Conservation (phyloP, 2,329 filamentous ascomycete species). For the Pseudogymnoascus sp. region DNA sequence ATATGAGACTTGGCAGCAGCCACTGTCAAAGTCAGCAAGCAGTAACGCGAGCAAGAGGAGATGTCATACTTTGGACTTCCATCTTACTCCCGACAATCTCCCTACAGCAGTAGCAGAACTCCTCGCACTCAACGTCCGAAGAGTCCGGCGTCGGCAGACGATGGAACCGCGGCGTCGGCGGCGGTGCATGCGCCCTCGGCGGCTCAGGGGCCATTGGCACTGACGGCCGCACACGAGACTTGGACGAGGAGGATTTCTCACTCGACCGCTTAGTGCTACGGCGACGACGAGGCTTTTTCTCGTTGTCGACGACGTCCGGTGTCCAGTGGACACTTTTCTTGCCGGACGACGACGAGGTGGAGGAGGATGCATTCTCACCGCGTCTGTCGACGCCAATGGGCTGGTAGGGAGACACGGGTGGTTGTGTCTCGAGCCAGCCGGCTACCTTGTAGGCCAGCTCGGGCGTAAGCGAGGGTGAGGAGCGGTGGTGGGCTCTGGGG, state of each 20-base stretch:
- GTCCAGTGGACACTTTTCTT: conserved; percentile 20
- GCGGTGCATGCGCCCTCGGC: conserved; percentile 14
- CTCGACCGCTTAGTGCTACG: background rate
- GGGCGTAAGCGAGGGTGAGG: background rate
- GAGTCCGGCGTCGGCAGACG: conserved; percentile 23
- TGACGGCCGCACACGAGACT: background rate
- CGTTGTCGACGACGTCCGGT: conserved; percentile 15
- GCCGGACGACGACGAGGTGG: background rate
- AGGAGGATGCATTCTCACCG: background rate
- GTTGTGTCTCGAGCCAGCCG: conserved; percentile 3
- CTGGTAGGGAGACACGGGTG: conserved; percentile 3
- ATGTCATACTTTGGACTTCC: conserved; percentile 1
- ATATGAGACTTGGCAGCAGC: conserved; percentile 19
- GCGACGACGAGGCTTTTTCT: conserved; percentile 8
- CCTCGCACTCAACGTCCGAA: conserved; percentile 13
- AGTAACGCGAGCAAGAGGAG: background rate
- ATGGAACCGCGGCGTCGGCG: conserved; percentile 20
- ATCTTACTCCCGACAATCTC: background rate
- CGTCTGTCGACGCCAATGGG: conserved; percentile 1
- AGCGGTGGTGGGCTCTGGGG: background rate
- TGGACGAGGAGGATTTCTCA: background rate
- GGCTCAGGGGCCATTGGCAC: conserved; percentile 13
- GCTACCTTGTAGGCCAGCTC: conserved; percentile 10
- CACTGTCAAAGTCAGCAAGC: conserved; percentile 17
- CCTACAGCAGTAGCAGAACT: conserved; percentile 15